These are phyloP conservation scores for Monosporascus cannonballus DNA, from an alignment of 2,329 filamentous ascomycete genomes.

Conservation along the genomic window DNA sequence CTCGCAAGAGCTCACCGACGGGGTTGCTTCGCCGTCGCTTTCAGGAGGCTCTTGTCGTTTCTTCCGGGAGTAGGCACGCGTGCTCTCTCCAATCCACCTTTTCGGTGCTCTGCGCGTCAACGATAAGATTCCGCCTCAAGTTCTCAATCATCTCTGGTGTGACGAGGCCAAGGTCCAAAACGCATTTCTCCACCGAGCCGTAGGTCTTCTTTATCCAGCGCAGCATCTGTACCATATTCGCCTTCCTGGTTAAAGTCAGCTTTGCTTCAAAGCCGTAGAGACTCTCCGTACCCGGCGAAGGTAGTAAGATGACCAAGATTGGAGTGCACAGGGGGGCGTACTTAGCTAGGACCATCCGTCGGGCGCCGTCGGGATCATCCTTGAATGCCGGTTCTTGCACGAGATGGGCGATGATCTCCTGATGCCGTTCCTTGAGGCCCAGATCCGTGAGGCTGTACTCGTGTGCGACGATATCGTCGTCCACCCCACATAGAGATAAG, in stretches of 20 bases:
- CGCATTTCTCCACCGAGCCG: conserved; percentile 59
- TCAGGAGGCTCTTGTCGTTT: background rate
- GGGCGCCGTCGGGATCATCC: conserved; percentile 37
- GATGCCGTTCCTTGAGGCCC: conserved; percentile 36
- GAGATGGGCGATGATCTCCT: conserved; percentile 36
- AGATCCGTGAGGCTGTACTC: conserved; percentile 58
- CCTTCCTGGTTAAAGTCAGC: conserved; percentile 28
- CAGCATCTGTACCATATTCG: conserved; percentile 43
- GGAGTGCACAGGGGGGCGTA: conserved; percentile 12
- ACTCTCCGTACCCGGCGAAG: background rate
- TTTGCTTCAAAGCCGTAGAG: background rate
- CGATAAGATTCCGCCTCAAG: conserved; percentile 22
- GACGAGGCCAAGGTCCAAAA: conserved; percentile 52
- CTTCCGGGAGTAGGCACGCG: background rate
- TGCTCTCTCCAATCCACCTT: background rate
- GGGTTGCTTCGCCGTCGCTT: too few species aligned
- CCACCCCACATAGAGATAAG: conserved; percentile 51
- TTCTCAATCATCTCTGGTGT: conserved; percentile 44
- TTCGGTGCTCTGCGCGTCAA: conserved; percentile 10
- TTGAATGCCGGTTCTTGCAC: conserved; percentile 43
- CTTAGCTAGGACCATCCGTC: conserved; percentile 39
- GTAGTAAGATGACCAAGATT: background rate
- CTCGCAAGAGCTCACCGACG: too few species aligned
- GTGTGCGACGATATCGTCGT: conserved; percentile 43
- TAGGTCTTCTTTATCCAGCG: conserved; percentile 52